Base-by-base conservation (phyloP, 257 asterid species). In the Solanum chiquidenum region DNA sequence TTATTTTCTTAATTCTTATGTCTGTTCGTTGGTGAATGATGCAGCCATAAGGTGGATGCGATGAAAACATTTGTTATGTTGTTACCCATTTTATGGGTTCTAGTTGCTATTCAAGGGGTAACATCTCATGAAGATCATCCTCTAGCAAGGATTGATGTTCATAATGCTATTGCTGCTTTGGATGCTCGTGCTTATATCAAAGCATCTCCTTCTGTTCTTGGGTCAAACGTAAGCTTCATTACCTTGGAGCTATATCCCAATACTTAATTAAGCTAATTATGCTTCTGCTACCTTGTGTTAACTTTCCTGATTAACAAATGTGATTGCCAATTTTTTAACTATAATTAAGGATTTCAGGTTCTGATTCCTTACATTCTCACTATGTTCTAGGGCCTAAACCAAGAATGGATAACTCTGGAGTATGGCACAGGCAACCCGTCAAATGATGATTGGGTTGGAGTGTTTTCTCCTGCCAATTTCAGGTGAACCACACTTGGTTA, bases 381-480 rank as follows among this genome's bases (percentile, higher is more conserved):
- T 83, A 82, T 29, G 73, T 55, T 89, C 33, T 66, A 95, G 98
- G 94, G 85, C 35, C 86, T 87, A 87, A 93, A 89, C 88, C 89
- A 89, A 85, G 99, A 94, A 68, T 95, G 98, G 99, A 88, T 97
- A 86, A 91, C 89, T 42, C 68, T 97, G 79, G 92, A 92, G 86
- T 97, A 89, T 88, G 88, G 91, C 71, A 89, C 88, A 91, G 68
- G 96, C 77, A 94, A 72, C 69, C 99, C 99, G 10, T 90, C 96
- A 9, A 72, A 23, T 68, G 93, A 90, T 88, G 99, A 97, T 90
- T 97, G 99, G 99, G 92, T 97, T 64, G 99, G 99, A 83, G 98
- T 97, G 58, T 97, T 97, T 92, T 97, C 99, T 87, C 99, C 99
- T 5, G 96, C 93, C 80, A 95, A 94, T 92, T 95, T 97, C 94